phyloP scores from a whole-genome alignment of 306 rosid species.

The Citrullus mucosospermus region DNA sequence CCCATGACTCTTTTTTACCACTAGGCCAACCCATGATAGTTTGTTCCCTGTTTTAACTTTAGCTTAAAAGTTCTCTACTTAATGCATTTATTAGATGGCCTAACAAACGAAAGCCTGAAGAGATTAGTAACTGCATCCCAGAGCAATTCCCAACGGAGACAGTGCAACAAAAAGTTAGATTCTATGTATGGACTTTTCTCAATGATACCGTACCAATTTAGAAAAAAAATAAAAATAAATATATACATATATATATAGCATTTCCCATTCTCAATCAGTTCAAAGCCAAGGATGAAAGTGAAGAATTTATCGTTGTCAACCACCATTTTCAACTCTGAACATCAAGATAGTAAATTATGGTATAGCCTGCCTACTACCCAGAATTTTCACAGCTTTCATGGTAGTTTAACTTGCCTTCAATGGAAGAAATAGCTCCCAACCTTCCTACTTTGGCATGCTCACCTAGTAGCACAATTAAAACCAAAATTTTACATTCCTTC shows the following conservation, averaged over 20 bases:
- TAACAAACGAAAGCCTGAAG: not conserved
- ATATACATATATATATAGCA: not conserved
- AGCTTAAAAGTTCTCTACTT: not conserved
- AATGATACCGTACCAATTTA: not conserved
- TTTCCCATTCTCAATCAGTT: not conserved
- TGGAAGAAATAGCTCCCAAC: not conserved
- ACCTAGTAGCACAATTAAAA: not conserved
- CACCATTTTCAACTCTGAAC: not conserved
- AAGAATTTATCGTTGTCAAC: not conserved
- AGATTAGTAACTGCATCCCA: not conserved
- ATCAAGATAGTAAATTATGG: not conserved
- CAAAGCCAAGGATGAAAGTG: not conserved
- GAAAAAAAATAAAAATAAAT: not conserved
- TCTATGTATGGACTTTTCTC: not conserved
- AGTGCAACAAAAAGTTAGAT: not conserved
- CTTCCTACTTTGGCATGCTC: not conserved
- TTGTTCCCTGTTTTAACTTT: not conserved
- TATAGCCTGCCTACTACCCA: not conserved
- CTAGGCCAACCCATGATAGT: no score
- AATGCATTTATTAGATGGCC: not conserved
- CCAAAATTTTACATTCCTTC: not conserved
- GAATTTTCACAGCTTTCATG: not conserved
- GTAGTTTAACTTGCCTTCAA: not conserved
- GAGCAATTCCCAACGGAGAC: not conserved
- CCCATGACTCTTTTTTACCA: no score